Conservation (phyloP, 2,329 filamentous ascomycete species). For the Penicillium sp. region DNA sequence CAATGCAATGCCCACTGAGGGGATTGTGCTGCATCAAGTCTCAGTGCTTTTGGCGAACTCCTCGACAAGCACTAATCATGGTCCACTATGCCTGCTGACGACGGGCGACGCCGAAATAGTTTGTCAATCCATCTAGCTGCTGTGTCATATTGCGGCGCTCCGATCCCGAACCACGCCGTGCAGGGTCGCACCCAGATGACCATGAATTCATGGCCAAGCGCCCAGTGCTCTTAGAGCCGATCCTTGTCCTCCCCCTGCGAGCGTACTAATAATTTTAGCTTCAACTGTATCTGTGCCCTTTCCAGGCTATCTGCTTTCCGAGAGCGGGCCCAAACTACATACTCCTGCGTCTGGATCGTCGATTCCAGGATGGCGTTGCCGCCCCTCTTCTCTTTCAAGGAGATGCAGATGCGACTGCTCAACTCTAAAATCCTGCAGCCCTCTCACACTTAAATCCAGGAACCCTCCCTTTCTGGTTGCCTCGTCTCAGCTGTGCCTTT, state of each 20-base stretch:
- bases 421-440: constrained; percentile 12
- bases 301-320: constrained; percentile 21
- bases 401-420: constrained; percentile 26
- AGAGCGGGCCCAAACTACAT: constrained; percentile 14
- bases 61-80: constrained; percentile 12
- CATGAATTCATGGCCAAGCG: constrained; percentile 1
- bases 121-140: constrained; percentile 21
- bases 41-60: background rate
- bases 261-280: constrained; percentile 22
- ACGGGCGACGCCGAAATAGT: constrained; percentile 12
- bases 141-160: constrained; percentile 24
- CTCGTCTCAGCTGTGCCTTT: constrained; percentile 16
- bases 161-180: constrained; percentile 9
- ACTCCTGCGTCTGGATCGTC: constrained; percentile 23
- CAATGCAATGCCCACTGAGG: constrained; percentile 11
- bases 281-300: constrained; percentile 20
- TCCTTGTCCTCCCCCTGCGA: constrained; percentile 6
- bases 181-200: constrained; percentile 7
- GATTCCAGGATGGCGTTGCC: constrained; percentile 14
- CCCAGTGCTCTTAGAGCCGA: background rate
- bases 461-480: constrained; percentile 18
- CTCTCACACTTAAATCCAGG: constrained; percentile 15
- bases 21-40: constrained; percentile 5
- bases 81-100: background rate
- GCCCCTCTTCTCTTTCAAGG: constrained; percentile 11